Conservation (phyloP, 2,329 filamentous ascomycete genomes). For the Ascochyta viciae-villosae region DNA sequence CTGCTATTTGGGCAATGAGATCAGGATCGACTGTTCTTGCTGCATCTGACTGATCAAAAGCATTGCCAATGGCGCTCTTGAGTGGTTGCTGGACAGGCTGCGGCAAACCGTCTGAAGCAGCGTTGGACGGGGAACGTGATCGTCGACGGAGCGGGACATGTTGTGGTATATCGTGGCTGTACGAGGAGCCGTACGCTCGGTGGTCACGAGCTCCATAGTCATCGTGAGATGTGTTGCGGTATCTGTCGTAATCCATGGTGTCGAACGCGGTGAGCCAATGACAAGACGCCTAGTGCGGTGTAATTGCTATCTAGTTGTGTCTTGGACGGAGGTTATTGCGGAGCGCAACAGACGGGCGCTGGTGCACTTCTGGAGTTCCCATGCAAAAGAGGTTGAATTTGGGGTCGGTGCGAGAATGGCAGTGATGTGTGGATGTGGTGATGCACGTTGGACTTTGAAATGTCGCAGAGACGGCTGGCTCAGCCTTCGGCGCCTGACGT, state of each 20-base stretch:
- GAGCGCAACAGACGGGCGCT: conserved; percentile 9
- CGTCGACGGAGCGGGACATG: conserved; percentile 30
- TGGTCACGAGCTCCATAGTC: conserved; percentile 19
- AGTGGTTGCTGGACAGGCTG: conserved; percentile 57
- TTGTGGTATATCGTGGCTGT: conserved; percentile 35
- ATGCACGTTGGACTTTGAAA: conserved; percentile 7
- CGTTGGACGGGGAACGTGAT: conserved; percentile 43
- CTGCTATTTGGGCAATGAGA: conserved; percentile 67
- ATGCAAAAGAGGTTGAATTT: conserved; percentile 3
- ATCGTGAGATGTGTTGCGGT: conserved; percentile 36
- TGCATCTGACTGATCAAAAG: conserved; percentile 60
- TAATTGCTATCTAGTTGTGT: conserved; percentile 4
- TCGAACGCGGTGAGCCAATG: conserved; percentile 9
- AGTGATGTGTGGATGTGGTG: conserved; percentile 5
- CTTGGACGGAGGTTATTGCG: conserved; percentile 2
- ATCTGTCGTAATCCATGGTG: conserved; percentile 48
- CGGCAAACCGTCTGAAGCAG: conserved; percentile 41
- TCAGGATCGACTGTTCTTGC: conserved; percentile 64
- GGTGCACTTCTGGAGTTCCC: conserved; percentile 1
- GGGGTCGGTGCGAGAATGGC: neutral
- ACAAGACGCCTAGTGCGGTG: conserved; percentile 2
- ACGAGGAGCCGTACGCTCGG: conserved; percentile 22
- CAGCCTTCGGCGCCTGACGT: conserved; percentile 28
- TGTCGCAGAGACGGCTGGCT: conserved; percentile 18
- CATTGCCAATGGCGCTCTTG: conserved; percentile 64